A percentile compares a stretch with the other conserved stretches of the same genome.
These are phyloP conservation scores for Mortierella polycephala DNA, from an alignment of 371 early-diverging fungal genomes.

Conservation along the genomic window DNA sequence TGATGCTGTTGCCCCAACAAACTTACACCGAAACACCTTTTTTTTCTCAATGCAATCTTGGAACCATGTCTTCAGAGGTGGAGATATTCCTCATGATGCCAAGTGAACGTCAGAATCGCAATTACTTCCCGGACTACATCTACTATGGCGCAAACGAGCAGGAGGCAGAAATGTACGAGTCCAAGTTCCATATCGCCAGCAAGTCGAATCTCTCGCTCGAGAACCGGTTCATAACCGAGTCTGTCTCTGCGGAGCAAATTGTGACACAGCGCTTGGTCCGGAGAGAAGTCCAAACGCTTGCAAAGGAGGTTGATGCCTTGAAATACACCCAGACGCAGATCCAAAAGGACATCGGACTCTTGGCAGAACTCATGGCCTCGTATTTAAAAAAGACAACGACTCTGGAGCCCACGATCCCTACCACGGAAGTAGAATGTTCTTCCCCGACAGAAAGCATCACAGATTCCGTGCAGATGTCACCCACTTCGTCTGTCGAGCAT, in stretches of 20 bases:
- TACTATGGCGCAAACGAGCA: conserved; percentile 47
- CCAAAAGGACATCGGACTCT: conserved; percentile 16
- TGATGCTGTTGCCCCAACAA: not conserved
- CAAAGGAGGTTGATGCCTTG: conserved; percentile 9
- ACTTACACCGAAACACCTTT: not conserved
- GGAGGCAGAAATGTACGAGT: conserved; percentile 44
- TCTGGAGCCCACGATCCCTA: not conserved
- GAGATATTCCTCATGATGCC: conserved; percentile 26
- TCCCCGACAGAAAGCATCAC: too few relatives aligned
- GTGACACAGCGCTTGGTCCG: conserved; percentile 20
- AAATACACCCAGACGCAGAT: conserved; percentile 24
- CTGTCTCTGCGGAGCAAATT: conserved; percentile 23
- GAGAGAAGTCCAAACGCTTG: conserved; percentile 22
- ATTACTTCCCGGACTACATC: conserved; percentile 48
- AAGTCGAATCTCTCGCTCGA: conserved; percentile 50
- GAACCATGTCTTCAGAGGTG: conserved; percentile 20
- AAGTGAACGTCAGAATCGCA: conserved; percentile 30
- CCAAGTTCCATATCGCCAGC: conserved; percentile 32
- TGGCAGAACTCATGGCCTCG: conserved; percentile 12
- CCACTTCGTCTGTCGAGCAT: conserved; percentile 8
- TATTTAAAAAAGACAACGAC: conserved; percentile 7
- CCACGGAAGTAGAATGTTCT: not conserved
- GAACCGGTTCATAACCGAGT: conserved; percentile 45
- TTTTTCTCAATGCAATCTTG: not conserved
- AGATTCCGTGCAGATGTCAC: not conserved